Conservation (phyloP, 148 eudicot genomes). For the Rhododendron kiyosumense region DNA sequence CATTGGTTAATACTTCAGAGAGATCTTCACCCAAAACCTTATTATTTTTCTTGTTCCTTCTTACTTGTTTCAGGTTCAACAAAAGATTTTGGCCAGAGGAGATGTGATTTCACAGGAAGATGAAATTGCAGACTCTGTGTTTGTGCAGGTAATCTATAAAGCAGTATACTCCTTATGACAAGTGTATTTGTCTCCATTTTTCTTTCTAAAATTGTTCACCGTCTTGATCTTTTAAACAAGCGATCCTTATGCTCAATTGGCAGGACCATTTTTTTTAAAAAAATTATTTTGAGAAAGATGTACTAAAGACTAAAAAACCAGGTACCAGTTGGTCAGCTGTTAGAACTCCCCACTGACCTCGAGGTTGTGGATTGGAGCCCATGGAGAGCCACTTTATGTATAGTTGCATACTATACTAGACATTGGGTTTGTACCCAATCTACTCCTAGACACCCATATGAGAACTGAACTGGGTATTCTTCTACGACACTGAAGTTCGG, state of each 20-base stretch:
- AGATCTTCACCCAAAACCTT: background rate
- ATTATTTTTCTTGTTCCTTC: background rate
- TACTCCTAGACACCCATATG: too few species aligned
- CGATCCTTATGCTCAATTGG: background rate
- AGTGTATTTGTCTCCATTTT: background rate
- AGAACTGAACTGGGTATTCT: background rate
- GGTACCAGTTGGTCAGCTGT: background rate
- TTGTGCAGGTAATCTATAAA: slow-evolving; percentile 60
- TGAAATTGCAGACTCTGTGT: slow-evolving; percentile 80
- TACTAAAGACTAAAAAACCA: background rate
- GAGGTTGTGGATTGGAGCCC: background rate
- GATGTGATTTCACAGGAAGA: slow-evolving; percentile 65
- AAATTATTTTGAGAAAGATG: background rate
- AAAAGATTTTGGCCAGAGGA: slow-evolving; percentile 77
- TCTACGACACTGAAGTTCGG: background rate
- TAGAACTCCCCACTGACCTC: background rate
- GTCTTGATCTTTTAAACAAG: background rate
- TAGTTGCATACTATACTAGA: background rate
- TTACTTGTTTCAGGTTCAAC: slow-evolving; percentile 54
- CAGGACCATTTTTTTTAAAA: background rate
- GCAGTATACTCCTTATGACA: background rate
- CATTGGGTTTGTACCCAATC: background rate
- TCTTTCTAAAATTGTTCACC: background rate
- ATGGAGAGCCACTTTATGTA: background rate
- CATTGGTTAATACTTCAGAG: background rate